These are phyloP conservation scores for Bipolaris victoriae DNA, from an alignment of 2,329 filamentous ascomycete genomes.

Conservation along the genomic window DNA sequence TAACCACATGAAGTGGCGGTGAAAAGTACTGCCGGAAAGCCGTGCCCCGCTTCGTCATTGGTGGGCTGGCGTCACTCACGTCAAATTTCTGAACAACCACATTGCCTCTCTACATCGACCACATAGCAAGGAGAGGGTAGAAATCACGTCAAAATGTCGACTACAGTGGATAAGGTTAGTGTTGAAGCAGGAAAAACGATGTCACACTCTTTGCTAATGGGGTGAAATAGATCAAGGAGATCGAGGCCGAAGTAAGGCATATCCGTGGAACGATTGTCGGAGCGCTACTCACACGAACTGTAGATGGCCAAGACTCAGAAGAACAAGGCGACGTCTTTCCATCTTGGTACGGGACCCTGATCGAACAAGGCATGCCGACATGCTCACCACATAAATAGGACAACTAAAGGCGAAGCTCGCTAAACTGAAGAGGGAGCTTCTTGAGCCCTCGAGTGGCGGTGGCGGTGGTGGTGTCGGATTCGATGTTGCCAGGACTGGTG, in stretches of 20 bases:
- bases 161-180: slow-evolving; percentile 91
- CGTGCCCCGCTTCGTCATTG: slow-evolving; percentile 38
- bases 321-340: slow-evolving; percentile 93
- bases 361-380: slow-evolving; percentile 9
- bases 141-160: slow-evolving; percentile 75
- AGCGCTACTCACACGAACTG: slow-evolving; percentile 32
- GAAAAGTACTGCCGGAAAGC: slow-evolving; percentile 22
- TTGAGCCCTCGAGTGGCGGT: slow-evolving; percentile 81
- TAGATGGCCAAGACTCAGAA: slow-evolving; percentile 97
- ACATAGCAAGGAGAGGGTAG: slow-evolving; percentile 9
- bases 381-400: slow-evolving; percentile 52
- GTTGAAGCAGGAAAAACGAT: slow-evolving; percentile 27
- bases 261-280: slow-evolving; percentile 22
- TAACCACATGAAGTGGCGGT: slow-evolving; percentile 15
- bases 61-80: slow-evolving; percentile 20
- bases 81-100: slow-evolving; percentile 40
- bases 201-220: slow-evolving; percentile 36
- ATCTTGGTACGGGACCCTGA: slow-evolving; percentile 67
- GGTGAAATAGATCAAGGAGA: slow-evolving; percentile 80
- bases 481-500: slow-evolving; percentile 96
- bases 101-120: slow-evolving; percentile 10
- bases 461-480: slow-evolving; percentile 89
- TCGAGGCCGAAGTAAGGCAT: slow-evolving; percentile 83
- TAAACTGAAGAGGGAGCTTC: slow-evolving; percentile 93
- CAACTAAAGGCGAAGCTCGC: slow-evolving; percentile 98